These are phyloP conservation scores for Leccinum aurantiacum DNA, from an alignment of 768 basidiomycete species.

Conservation along the genomic window DNA sequence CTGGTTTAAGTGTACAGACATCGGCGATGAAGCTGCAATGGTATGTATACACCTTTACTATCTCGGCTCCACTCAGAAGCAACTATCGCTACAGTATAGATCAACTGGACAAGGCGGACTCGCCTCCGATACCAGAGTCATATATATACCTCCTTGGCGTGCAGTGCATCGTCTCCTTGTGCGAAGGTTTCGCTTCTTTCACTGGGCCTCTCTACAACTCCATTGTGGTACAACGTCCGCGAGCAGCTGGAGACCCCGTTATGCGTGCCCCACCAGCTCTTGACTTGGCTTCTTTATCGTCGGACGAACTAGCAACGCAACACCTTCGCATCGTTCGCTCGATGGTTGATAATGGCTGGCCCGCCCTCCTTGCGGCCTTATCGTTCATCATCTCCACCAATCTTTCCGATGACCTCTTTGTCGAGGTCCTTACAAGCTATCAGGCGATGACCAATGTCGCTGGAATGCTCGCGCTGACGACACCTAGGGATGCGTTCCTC, in stretches of 20 bases:
- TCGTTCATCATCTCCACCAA: constrained; percentile 90
- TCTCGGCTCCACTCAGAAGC: background rate
- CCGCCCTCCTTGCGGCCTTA: constrained; percentile 84
- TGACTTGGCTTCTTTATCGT: constrained; percentile 55
- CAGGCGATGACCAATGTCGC: constrained; percentile 86
- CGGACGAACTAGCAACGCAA: constrained; percentile 50
- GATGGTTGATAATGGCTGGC: constrained; percentile 90
- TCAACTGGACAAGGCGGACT: constrained; percentile 96
- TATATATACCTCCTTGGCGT: constrained; percentile 92
- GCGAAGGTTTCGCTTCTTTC: constrained; percentile 79
- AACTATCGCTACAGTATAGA: constrained; percentile 68
- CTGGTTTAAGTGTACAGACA: constrained; percentile 56
- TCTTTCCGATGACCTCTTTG: constrained; percentile 89
- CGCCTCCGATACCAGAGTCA: constrained; percentile 88
- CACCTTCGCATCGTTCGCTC: constrained; percentile 66
- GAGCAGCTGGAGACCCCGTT: constrained; percentile 15
- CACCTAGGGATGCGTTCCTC: constrained; percentile 92
- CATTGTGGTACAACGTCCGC: constrained; percentile 44
- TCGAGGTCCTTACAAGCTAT: constrained; percentile 78
- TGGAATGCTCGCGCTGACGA: constrained; percentile 82
- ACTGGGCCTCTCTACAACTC: constrained; percentile 74
- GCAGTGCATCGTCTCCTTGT: constrained; percentile 83
- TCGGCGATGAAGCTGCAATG: constrained; percentile 91
- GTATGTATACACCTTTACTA: constrained; percentile 42
- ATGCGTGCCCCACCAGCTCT: constrained; percentile 74